Base-by-base conservation (phyloP, 805 yeast species). In the Candida jianshihensis region DNA sequence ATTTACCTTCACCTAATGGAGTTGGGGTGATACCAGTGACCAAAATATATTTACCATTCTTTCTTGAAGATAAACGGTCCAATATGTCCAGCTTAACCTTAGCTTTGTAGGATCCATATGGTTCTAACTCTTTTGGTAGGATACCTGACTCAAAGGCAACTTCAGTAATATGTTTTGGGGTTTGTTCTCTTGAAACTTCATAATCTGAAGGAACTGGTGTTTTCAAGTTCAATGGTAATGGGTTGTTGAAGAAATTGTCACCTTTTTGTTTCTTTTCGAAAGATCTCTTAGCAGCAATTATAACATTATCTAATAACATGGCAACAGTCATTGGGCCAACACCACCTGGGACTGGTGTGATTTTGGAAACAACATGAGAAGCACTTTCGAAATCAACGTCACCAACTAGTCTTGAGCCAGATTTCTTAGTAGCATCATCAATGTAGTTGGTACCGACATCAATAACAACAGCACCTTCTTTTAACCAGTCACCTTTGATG, bases 251-350 rank as follows among this genome's bases (percentile, higher is more conserved):
- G 48, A 73, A 66, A 54, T 67, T 60, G 54, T 72, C 70, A 52
- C 66, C 60, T 61, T 61, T 37, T 64, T 43, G n/a, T 40, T 40
- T 24, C 56, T 55, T 18, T 51, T 49, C 52, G 35, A 59, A 69
- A 52, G 70, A 75, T 37, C 73, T 64, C 50, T 81, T 70, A 16
- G 97, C 95, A 35, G 96, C 86, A 46, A 74, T 71, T 39, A 78
- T 68, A 10, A 90, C 90, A 54, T 92, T 90, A 46, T 81, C 74
- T 43, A 89, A 73, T 42, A 90, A 75, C 96, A 89, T 88, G 28
- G 96, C 96, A 33, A 90, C 97, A 19, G 98, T 90, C 97, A 90
- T 90, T 46, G 98, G 98, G 28, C 98, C 98, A 44, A 90, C 97
- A 51, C 97, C 97, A 57, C 97, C 97, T 22, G 98, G 98, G 38